Evolutionary conservation across 2,329 filamentous ascomycete species (phyloP), one percentile per base, ranked within the genome.

Genomic region (Talaromyces sp.): DNA sequence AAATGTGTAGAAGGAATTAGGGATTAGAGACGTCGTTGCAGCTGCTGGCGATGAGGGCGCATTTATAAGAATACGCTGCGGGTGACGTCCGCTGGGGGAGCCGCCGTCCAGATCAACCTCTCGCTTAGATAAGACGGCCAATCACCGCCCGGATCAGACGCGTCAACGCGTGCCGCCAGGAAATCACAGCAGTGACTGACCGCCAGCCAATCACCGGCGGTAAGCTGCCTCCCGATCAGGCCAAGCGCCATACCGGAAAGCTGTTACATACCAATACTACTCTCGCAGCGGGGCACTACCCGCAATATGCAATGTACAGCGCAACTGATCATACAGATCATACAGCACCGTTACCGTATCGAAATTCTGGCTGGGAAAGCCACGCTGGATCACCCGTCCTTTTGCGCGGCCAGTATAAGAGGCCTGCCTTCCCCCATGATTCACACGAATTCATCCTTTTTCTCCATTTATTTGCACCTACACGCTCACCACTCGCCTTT

Each of bases 81-180:
- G 74, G 76, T 80, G 77, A 80, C 78, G 79, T 78, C 77, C 71
- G 74, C 72, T 70, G 67, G 71, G 70, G 72, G 72, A 75, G 75
- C 72, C 73, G 72, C 70, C 70, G 70, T 75, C 75, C 71, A 81
- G 79, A 82, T 82, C 80, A 82, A 78, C 74, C 76, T 75, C 75
- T 78, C 76, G 74, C 77, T 77, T 77, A 79, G 71, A 65, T 66
- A 68, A 72, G 73, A 70, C 69, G 72, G 65, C 79, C 79, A 81
- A 81, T 81, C 74, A 79, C 35, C 68, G 64, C 47, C 58, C 64
- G 70, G 75, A 78, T 77, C 76, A 77, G 67, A 47, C 43, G 64
- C 67, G 67, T 68, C 61, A 60, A 60, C 65, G 62, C 59, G 60
- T 63, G 33, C 25, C 39, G n/a, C 17, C 22, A 22, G 31, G 39